Conservation (phyloP, 495 filamentous ascomycete genomes). For the Hamigera avellanea region DNA sequence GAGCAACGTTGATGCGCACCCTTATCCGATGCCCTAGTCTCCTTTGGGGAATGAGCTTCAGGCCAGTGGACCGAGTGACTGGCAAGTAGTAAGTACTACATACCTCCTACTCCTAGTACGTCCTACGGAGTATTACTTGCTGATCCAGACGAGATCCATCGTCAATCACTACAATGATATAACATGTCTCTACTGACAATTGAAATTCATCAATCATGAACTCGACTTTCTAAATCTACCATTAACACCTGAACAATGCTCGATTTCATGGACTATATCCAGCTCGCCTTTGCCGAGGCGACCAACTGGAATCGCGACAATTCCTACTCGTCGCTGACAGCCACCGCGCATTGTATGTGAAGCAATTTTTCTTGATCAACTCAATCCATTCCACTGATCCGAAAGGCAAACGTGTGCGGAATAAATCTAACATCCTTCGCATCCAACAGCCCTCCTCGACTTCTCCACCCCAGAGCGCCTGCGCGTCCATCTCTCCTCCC, state of each 20-base stretch:
- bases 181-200: no score
- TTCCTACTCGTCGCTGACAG: slow-evolving; percentile 77
- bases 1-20: slow-evolving; percentile 24
- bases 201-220: no score
- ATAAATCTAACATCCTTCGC: no score
- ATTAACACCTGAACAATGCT: slow-evolving; percentile 73
- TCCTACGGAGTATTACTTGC: no score
- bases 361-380: no score
- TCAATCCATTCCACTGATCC: no score
- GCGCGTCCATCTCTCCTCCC: slow-evolving; percentile 65
- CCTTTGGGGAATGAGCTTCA: slow-evolving; percentile 25
- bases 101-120: no score
- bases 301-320: slow-evolving; percentile 90
- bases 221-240: no score
- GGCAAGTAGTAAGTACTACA: background rate
- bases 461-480: slow-evolving; percentile 78
- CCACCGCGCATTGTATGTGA: slow-evolving; percentile 63
- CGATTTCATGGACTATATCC: slow-evolving; percentile 97
- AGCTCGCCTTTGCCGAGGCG: slow-evolving; percentile 77
- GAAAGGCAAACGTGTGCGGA: no score
- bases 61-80: background rate
- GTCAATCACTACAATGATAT: no score
- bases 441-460: slow-evolving; percentile 64
- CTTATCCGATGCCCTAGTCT: slow-evolving; percentile 28
- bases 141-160: no score